Conservation (phyloP, 2,329 filamentous ascomycete species). For the Hypoxylon sp. region DNA sequence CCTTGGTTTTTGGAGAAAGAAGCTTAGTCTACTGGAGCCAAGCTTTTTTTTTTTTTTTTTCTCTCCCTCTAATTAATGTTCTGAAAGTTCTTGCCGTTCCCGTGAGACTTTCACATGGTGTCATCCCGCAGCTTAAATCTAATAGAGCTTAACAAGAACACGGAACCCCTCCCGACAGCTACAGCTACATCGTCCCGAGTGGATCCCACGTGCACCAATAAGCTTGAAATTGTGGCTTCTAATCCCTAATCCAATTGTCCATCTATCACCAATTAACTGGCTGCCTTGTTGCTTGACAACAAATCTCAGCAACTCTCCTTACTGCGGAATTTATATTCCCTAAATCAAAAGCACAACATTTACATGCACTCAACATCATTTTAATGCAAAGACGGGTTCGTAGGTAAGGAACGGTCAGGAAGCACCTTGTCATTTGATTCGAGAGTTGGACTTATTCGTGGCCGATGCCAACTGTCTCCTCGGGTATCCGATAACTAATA, state of each 20-base stretch:
- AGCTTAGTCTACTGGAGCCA: slow-evolving; percentile 27
- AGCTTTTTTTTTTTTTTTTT: slow-evolving; percentile 14
- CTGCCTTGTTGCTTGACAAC: not conserved
- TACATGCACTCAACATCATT: too few relatives aligned
- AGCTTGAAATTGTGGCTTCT: slow-evolving; percentile 11
- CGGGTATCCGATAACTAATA: slow-evolving; percentile 35
- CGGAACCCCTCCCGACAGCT: slow-evolving; percentile 25
- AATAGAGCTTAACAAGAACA: too few relatives aligned
- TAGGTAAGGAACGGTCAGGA: not conserved
- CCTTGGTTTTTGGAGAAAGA: not conserved
- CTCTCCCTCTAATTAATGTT: too few relatives aligned
- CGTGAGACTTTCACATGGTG: slow-evolving; percentile 21
- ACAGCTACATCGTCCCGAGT: slow-evolving; percentile 15
- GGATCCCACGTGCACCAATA: slow-evolving; percentile 24
- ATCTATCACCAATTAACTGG: slow-evolving; percentile 5
- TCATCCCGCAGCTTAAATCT: slow-evolving; percentile 23
- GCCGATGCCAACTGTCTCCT: slow-evolving; percentile 15
- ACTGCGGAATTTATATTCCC: too few relatives aligned
- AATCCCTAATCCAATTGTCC: not conserved
- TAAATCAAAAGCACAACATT: too few relatives aligned
- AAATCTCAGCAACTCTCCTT: too few relatives aligned
- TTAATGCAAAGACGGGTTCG: not conserved
- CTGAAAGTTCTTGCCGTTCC: slow-evolving; percentile 2
- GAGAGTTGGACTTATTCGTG: slow-evolving; percentile 13
- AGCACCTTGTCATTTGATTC: slow-evolving; percentile 1